Evolutionary conservation across 2,329 filamentous ascomycete genomes (phyloP).

Genomic region (Sporothrix curviconia): DNA sequence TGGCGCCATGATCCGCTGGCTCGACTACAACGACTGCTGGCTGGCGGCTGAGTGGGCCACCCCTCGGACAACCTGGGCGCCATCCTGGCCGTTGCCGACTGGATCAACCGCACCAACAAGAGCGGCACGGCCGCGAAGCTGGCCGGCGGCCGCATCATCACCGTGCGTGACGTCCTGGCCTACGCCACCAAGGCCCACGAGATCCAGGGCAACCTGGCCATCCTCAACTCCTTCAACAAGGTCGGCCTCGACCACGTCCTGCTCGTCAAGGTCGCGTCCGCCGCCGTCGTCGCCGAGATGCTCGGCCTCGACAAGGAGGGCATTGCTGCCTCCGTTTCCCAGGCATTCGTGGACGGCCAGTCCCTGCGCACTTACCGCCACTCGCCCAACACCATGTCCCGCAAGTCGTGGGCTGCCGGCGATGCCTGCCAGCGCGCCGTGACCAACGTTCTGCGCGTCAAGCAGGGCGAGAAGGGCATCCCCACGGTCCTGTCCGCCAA

Average conservation of each 20-base stretch:
- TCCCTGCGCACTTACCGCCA: slow-evolving; percentile 94
- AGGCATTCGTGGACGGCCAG: slow-evolving; percentile 97
- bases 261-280: slow-evolving; percentile 92
- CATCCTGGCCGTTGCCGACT: slow-evolving; percentile 94
- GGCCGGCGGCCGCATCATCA: slow-evolving; percentile 81
- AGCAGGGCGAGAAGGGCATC: slow-evolving; percentile 84
- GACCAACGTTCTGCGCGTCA: slow-evolving; percentile 82
- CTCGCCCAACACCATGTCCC: slow-evolving; percentile 97
- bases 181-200: slow-evolving; percentile 99
- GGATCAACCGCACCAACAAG: slow-evolving; percentile 86
- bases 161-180: slow-evolving; percentile 84
- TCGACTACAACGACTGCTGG: slow-evolving; percentile 97
- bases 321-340: slow-evolving; percentile 90
- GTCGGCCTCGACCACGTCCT: slow-evolving; percentile 97
- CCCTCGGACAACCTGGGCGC: slow-evolving; percentile 96
- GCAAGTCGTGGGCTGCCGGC: slow-evolving; percentile 98
- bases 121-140: slow-evolving; percentile 33
- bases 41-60: slow-evolving; percentile 97
- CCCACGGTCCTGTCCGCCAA: slow-evolving; percentile 89
- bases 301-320: slow-evolving; percentile 82
- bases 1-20: slow-evolving; percentile 96
- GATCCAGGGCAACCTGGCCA: slow-evolving; percentile 92
- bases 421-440: slow-evolving; percentile 95
- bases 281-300: slow-evolving; percentile 92
- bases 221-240: slow-evolving; percentile 98